phyloP scores from a whole-genome alignment of 345 rosid genomes.

The Melaleuca alternifolia region DNA sequence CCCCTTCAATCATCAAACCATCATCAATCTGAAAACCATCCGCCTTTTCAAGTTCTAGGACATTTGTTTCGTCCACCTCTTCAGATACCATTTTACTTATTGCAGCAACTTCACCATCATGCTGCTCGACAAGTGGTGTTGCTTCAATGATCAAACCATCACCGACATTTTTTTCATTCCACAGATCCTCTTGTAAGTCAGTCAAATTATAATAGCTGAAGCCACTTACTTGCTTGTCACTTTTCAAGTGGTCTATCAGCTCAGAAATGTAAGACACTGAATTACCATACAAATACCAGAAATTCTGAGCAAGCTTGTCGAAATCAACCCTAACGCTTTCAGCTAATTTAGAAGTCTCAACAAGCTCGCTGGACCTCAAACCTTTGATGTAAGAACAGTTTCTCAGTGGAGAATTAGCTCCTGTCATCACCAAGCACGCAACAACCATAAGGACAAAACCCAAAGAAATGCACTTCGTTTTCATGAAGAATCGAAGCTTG shows the following conservation, averaged over 20 bases:
- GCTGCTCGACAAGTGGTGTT: neutral
- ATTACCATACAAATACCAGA: conserved; percentile 21
- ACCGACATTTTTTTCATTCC: conserved; percentile 4
- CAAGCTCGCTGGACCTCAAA: conserved; percentile 13
- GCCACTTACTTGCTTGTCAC: conserved; percentile 11
- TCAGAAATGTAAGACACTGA: conserved; percentile 19
- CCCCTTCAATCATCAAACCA: neutral
- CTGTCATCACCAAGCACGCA: conserved; percentile 13
- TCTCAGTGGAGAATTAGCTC: conserved; percentile 16
- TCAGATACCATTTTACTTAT: neutral
- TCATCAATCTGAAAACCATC: neutral
- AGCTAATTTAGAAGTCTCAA: conserved; percentile 29
- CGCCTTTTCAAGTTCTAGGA: neutral
- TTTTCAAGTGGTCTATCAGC: conserved; percentile 8
- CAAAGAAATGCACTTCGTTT: conserved; percentile 28
- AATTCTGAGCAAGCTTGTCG: conserved; percentile 16
- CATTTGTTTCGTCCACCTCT: neutral
- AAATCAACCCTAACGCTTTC: conserved; percentile 22
- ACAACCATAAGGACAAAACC: conserved; percentile 24
- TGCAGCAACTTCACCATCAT: neutral
- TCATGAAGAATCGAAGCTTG: conserved; percentile 20
- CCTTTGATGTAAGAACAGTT: conserved; percentile 15
- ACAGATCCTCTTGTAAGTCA: conserved; percentile 17
- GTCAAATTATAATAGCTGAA: conserved; percentile 49
- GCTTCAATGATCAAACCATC: neutral